These are phyloP conservation scores for Pythium dissimile DNA, from an alignment of 352 stramenopile genomes.

Conservation along the genomic window DNA sequence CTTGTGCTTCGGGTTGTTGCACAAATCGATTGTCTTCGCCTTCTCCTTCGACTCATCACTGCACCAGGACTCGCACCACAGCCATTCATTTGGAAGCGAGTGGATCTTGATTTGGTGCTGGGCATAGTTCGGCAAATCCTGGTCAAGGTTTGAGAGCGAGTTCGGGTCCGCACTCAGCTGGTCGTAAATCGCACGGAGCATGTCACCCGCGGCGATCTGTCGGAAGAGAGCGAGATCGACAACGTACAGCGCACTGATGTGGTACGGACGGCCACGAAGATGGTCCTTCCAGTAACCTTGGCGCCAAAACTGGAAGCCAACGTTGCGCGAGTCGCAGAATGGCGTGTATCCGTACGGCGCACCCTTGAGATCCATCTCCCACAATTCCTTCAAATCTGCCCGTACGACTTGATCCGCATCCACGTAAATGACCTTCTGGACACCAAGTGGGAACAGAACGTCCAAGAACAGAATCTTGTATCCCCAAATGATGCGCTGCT, in stretches of 20 bases:
- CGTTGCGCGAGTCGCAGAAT: slow-evolving; percentile 96
- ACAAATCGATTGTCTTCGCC: slow-evolving; percentile 99
- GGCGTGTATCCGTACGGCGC: slow-evolving; percentile 97
- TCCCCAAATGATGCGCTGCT: slow-evolving; percentile 99
- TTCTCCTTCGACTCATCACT: slow-evolving; percentile 95
- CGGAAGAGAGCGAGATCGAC: slow-evolving; percentile 97
- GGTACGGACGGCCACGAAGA: slow-evolving; percentile 96
- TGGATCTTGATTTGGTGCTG: slow-evolving; percentile 96
- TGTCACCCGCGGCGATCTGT: slow-evolving; percentile 93
- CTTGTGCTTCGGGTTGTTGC: slow-evolving; percentile 99
- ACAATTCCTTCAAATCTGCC: slow-evolving; percentile 98
- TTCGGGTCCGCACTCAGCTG: slow-evolving; percentile 97
- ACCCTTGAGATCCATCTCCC: slow-evolving; percentile 97
- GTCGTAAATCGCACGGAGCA: slow-evolving; percentile 95
- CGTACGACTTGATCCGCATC: slow-evolving; percentile 99
- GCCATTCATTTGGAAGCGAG: slow-evolving; percentile 97
- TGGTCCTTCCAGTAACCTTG: slow-evolving; percentile 98
- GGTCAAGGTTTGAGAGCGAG: slow-evolving; percentile 98
- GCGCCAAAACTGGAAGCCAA: slow-evolving; percentile 99
- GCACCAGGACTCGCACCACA: slow-evolving; percentile 99
- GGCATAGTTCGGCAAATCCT: slow-evolving; percentile 99
- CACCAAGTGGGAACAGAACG: slow-evolving; percentile 97
- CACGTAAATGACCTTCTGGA: slow-evolving; percentile 99
- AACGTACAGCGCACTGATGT: slow-evolving; percentile 99
- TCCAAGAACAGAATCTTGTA: slow-evolving; percentile 99